phyloP scores from a whole-genome alignment of 352 stramenopile genomes.

The Achlya hypogyna region DNA sequence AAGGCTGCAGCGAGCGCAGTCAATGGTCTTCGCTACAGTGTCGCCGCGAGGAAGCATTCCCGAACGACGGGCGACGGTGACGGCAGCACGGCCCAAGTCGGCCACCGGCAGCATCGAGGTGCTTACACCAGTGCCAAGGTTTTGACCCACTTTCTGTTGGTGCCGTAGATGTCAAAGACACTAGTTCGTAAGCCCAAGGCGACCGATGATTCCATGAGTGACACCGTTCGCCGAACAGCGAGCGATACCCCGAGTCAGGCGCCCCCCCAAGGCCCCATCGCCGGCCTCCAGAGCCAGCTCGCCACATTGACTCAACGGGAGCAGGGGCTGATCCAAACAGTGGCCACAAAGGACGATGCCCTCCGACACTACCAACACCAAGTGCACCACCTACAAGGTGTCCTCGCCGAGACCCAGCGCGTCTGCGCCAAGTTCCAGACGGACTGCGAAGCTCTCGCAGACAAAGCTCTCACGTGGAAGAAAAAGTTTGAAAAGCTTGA shows the following conservation, averaged over 20 bases:
- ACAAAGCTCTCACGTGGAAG: constrained; percentile 16
- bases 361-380: neutral
- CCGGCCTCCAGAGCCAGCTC: neutral
- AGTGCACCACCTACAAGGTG: neutral
- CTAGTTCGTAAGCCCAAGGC: too few species aligned
- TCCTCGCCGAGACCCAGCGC: neutral
- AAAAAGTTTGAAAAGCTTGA: constrained; percentile 9
- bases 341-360: neutral
- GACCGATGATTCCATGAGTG: too few species aligned
- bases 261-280: neutral
- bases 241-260: too few species aligned
- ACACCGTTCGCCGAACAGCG: too few species aligned
- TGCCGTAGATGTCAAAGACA: too few species aligned
- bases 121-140: too few species aligned
- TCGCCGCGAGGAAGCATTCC: neutral
- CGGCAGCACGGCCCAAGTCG: neutral
- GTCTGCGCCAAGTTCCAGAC: neutral
- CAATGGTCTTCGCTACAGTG: neutral
- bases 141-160: too few species aligned
- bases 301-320: neutral
- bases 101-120: too few species aligned
- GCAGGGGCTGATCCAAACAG: neutral
- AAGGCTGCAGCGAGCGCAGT: neutral
- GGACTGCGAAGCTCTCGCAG: constrained; percentile 13
- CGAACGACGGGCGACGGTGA: neutral